Conservation (phyloP, 2,329 filamentous ascomycete species). For the Fusarium sp. region DNA sequence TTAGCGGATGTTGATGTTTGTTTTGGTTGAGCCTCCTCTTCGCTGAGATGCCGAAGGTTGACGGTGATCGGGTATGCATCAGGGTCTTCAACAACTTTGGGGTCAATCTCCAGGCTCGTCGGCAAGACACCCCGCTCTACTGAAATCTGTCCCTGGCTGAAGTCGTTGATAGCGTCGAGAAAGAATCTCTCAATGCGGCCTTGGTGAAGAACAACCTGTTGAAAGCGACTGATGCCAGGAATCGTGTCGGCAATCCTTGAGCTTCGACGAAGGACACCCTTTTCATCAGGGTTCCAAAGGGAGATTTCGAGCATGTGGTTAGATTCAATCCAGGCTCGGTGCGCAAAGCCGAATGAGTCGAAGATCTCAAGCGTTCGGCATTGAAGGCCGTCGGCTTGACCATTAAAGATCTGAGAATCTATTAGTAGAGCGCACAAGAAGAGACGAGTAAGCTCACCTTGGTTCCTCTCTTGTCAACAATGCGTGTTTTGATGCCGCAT, state of each 20-base stretch:
- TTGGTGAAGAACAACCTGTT: slow-evolving; percentile 75
- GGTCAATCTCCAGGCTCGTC: background rate
- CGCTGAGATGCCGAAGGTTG: slow-evolving; percentile 1
- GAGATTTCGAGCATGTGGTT: slow-evolving; percentile 71
- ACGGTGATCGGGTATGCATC: background rate
- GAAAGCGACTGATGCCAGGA: slow-evolving; percentile 67
- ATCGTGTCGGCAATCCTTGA: slow-evolving; percentile 71
- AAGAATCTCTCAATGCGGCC: slow-evolving; percentile 75
- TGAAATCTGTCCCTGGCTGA: background rate
- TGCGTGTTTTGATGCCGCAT: slow-evolving; percentile 25
- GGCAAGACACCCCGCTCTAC: background rate
- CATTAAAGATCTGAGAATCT: background rate
- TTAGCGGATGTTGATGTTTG: background rate
- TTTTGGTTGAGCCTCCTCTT: slow-evolving; percentile 1
- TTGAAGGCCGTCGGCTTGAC: slow-evolving; percentile 27
- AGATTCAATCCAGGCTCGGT: slow-evolving; percentile 71
- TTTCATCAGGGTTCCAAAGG: background rate
- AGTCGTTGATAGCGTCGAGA: slow-evolving; percentile 64
- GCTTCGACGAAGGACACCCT: slow-evolving; percentile 49
- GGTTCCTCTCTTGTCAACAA: slow-evolving; percentile 23
- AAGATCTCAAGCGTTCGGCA: slow-evolving; percentile 68
- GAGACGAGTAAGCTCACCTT: background rate
- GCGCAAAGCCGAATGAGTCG: slow-evolving; percentile 73
- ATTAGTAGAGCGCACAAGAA: background rate
- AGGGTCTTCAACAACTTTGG: background rate